A percentile compares a stretch with the other conserved stretches of the same genome.
Conservation (phyloP, 441 rosid species). For the Gossypium davidsonii region DNA sequence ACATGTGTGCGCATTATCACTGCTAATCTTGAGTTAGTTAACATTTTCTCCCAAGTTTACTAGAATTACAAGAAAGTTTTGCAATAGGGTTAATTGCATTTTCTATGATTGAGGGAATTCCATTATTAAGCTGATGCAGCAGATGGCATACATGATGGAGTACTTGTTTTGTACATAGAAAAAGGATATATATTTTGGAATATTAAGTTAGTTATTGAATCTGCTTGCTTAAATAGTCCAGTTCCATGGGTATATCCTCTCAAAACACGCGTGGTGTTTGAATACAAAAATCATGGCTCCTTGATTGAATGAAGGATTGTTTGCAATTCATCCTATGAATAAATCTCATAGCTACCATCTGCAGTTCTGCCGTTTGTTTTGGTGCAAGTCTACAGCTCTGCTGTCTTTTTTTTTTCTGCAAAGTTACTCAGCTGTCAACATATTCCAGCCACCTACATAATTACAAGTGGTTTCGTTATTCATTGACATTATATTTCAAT, state of each 20-base stretch:
- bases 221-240: background rate
- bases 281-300: background rate
- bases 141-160: background rate
- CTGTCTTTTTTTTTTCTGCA: slow-evolving; percentile 13
- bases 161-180: background rate
- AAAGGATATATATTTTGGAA: slow-evolving; percentile 6
- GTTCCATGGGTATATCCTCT: slow-evolving; percentile 2
- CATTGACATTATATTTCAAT: slow-evolving; percentile 18
- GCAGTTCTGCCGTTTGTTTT: slow-evolving; percentile 5
- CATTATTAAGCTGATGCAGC: background rate
- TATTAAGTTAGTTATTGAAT: slow-evolving; percentile 5
- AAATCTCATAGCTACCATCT: background rate
- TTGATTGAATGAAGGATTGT: background rate
- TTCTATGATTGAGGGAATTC: background rate
- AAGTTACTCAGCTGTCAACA: slow-evolving; percentile 16
- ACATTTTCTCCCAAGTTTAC: slow-evolving; percentile 12
- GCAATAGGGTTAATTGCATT: background rate
- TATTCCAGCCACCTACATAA: slow-evolving; percentile 13
- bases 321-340: background rate
- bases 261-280: slow-evolving; percentile 12
- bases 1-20: background rate
- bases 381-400: slow-evolving; percentile 8
- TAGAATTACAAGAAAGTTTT: background rate
- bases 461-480: slow-evolving; percentile 25
- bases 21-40: background rate